Conservation (phyloP, 164 flowering plant species). For the Berberis thunbergii region DNA sequence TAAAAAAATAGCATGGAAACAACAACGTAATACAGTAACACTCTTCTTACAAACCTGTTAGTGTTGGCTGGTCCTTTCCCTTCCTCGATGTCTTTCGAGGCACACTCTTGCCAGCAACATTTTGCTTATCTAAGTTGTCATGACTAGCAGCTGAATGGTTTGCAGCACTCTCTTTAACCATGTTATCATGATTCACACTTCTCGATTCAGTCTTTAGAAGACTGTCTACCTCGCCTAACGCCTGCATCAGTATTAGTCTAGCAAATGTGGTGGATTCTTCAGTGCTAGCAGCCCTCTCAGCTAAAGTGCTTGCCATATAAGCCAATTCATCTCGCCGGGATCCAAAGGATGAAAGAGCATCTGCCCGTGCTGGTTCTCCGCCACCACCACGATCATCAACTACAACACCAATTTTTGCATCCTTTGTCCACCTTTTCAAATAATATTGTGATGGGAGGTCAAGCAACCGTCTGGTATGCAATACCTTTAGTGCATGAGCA, state of each 20-base stretch:
- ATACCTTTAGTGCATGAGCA: slow-evolving; percentile 5
- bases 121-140: neutral
- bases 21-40: neutral
- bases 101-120: neutral
- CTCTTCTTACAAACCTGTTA: neutral
- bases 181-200: neutral
- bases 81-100: neutral
- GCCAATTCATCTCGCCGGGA: neutral
- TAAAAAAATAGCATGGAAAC: neutral
- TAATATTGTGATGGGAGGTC: slow-evolving; percentile 5
- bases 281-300: neutral
- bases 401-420: slow-evolving; percentile 1
- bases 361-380: neutral
- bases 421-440: slow-evolving; percentile 4
- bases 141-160: neutral
- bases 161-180: neutral
- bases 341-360: neutral
- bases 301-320: slow-evolving; percentile 1
- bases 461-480: neutral
- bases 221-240: neutral
- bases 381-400: neutral
- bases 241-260: neutral
- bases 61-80: neutral
- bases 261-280: neutral
- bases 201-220: neutral